A percentile compares a stretch with the other conserved stretches of the same genome.
phyloP scores from a whole-genome alignment of 257 asterid genomes.

The Prunella vulgaris region DNA sequence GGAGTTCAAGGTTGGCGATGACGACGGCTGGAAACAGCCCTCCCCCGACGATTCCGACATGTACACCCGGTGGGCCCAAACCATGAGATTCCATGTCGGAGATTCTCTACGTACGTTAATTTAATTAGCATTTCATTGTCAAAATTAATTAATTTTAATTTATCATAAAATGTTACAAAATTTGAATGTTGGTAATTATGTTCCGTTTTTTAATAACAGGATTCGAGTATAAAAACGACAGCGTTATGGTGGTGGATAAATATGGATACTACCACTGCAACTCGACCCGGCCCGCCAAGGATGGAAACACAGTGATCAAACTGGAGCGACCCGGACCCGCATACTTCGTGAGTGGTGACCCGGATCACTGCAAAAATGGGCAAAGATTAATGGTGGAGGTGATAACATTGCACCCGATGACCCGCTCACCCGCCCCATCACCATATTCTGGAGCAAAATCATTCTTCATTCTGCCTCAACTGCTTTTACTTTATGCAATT shows the following conservation, averaged over 20 bases:
- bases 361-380: constrained; percentile 54
- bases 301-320: constrained; percentile 45
- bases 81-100: constrained; percentile 47
- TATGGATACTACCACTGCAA: constrained; percentile 82
- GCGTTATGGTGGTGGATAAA: constrained; percentile 58
- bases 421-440: constrained; percentile 29
- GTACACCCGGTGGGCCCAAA: constrained; percentile 51
- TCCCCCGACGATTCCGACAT: constrained; percentile 35
- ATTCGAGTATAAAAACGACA: constrained; percentile 64
- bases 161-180: too few relatives aligned
- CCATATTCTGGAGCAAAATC: constrained; percentile 21
- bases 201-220: constrained; percentile 32
- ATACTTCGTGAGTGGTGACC: constrained; percentile 50
- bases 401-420: constrained; percentile 24
- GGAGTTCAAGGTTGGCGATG: constrained; percentile 67
- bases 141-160: too few relatives aligned
- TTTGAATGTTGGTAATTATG: too few relatives aligned
- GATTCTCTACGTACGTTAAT: constrained; percentile 50
- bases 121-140: too few relatives aligned
- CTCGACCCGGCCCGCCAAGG: constrained; percentile 43
- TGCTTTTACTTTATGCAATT: constrained; percentile 8
- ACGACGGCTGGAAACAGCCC: constrained; percentile 57
- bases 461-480: background rate
- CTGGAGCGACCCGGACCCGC: constrained; percentile 47
- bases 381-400: constrained; percentile 54